Conservation (phyloP, 1,284 basidiomycete genomes). For the Sporisorium sorghi region DNA sequence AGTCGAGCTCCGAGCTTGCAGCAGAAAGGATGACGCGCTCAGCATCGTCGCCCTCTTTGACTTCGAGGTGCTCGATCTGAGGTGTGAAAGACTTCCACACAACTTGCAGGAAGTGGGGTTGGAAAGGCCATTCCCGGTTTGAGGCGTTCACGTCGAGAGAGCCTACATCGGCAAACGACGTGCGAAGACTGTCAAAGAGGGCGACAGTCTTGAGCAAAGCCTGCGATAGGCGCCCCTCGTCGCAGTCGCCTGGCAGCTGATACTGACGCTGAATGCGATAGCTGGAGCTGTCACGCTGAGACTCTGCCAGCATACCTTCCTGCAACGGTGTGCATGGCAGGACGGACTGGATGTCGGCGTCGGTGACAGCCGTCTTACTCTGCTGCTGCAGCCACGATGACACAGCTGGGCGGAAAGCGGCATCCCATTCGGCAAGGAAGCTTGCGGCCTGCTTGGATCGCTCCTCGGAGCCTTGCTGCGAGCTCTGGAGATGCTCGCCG, state of each 20-base stretch:
- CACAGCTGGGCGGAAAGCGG: slow-evolving; percentile 28
- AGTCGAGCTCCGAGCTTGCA: slow-evolving; percentile 2
- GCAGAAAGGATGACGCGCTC: slow-evolving; percentile 19
- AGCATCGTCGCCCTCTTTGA: slow-evolving; percentile 13
- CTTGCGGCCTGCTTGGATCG: slow-evolving; percentile 18
- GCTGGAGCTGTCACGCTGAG: slow-evolving; percentile 42
- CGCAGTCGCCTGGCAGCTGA: slow-evolving; percentile 50
- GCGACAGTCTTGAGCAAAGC: slow-evolving; percentile 36
- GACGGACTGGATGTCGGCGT: slow-evolving; percentile 25
- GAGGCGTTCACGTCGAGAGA: slow-evolving; percentile 16
- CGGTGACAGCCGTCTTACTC: background rate
- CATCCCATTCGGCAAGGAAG: slow-evolving; percentile 38
- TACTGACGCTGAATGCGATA: slow-evolving; percentile 63
- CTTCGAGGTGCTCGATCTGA: slow-evolving; percentile 14
- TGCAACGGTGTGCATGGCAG: slow-evolving; percentile 61
- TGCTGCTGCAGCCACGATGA: slow-evolving; percentile 22
- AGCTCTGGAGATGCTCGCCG: slow-evolving; percentile 45
- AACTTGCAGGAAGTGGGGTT: slow-evolving; percentile 47
- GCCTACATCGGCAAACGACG: slow-evolving; percentile 53
- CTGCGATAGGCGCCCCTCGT: slow-evolving; percentile 26
- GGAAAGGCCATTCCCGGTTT: slow-evolving; percentile 34
- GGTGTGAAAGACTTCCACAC: slow-evolving; percentile 34
- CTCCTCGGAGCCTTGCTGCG: slow-evolving; percentile 24
- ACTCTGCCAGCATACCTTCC: slow-evolving; percentile 66
- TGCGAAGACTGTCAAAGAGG: slow-evolving; percentile 55